Conservation (phyloP, 495 filamentous ascomycete species). For the Annulohypoxylon bovei region DNA sequence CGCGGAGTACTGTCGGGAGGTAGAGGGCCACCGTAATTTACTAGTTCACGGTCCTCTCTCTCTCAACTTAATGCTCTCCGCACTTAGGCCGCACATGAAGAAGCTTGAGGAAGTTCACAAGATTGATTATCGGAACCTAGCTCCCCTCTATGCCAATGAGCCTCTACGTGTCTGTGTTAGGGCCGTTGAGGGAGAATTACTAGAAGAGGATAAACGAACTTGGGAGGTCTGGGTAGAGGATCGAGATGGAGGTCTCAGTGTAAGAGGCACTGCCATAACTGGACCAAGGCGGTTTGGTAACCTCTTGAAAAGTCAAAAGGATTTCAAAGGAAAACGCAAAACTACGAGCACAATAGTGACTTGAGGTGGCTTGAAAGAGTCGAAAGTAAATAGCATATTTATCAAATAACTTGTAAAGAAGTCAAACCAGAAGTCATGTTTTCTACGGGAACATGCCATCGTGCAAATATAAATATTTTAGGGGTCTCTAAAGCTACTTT, state of each 20-base stretch:
- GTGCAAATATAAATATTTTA: no score
- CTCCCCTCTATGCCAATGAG: conserved; percentile 80
- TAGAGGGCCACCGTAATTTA: conserved; percentile 77
- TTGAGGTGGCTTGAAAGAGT: no score
- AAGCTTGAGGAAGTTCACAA: conserved; percentile 26
- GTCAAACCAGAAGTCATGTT: no score
- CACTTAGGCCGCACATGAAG: conserved; percentile 63
- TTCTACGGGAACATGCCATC: no score
- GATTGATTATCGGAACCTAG: conserved; percentile 84
- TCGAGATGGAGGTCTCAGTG: conserved; percentile 66
- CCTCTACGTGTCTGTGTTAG: conserved; percentile 66
- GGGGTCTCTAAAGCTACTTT: no score
- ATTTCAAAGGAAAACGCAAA: no score
- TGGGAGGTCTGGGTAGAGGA: conserved; percentile 78
- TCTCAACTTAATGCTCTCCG: conserved; percentile 76
- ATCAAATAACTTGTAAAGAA: no score
- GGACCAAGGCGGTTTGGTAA: no score
- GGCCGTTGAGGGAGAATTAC: background rate
- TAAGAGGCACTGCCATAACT: conserved; percentile 60
- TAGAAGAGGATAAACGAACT: conserved; percentile 7
- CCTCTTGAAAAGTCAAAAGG: no score
- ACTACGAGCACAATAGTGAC: no score
- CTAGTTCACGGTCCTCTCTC: conserved; percentile 89
- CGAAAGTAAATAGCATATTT: no score
- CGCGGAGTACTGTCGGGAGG: conserved; percentile 68